Evolutionary conservation across 2,329 filamentous ascomycete species (phyloP), one percentile per base, ranked within the genome.

Genomic region (Trichoderma sp.): DNA sequence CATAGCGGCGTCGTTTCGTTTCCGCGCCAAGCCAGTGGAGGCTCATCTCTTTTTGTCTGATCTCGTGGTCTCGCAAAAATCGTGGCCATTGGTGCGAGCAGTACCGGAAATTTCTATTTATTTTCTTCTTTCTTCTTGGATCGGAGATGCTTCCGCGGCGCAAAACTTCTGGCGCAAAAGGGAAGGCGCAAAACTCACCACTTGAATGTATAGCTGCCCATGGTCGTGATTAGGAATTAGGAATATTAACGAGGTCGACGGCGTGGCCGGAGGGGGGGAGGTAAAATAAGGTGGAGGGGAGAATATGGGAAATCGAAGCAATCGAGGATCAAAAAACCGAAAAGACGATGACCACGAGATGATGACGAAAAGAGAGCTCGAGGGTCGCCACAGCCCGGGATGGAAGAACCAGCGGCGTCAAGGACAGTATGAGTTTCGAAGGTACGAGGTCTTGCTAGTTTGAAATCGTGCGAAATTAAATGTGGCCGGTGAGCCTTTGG

Each of bases 171-270:
- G 68, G 37, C 39, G 16, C 26, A 63, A 69, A 65, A 69, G 10
- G 69, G 70, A 70, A 70, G 71, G 37, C 63, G 66, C 67, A 71
- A 68, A 37, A 79, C 88, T 81, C 81, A 91, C 89, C 89, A 91
- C 79, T 86, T 89, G 83, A 91, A 91, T 61, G 88, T 88, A 77
- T 88, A 91, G 81, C 83, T 90, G 76, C 87, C 89, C 88, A 91
- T 90, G 73, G 76, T 81, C 75, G 72, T 69, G 69, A 74, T 69
- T 74, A 73, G 39, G 24, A 43, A 67, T 67, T 69, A 61, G 24
- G 51, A 30, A 70, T 65, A 49, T 18, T 58, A 37, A 55, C 30
- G 37, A 68, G 37, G 49, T 66, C 30, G 49, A 66, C 49, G 63
- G 60, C 28, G 61, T 39, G 28, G 39, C 51, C 58, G 46, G 55